phyloP scores from a whole-genome alignment of 164 flowering plant species.

The Cinnamomum chago region DNA sequence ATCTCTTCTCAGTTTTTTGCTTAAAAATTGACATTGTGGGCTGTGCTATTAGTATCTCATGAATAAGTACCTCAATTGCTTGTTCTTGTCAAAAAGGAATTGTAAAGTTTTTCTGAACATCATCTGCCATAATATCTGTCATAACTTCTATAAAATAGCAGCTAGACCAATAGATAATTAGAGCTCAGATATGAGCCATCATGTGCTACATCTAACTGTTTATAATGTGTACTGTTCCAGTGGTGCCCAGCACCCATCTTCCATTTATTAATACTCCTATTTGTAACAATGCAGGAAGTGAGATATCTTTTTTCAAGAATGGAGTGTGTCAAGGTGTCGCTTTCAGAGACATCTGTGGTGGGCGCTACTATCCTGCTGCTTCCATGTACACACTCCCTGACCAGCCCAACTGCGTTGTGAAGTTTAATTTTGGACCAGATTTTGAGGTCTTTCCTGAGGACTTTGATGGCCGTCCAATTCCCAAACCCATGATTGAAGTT shows the following conservation, averaged over 20 bases:
- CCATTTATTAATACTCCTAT: not conserved
- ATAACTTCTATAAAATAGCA: no score
- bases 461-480: constrained; percentile 62
- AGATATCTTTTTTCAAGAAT: constrained; percentile 86
- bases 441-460: constrained; percentile 77
- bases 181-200: not conserved
- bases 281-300: constrained; percentile 64
- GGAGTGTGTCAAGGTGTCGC: constrained; percentile 93
- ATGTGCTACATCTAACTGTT: not conserved
- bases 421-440: constrained; percentile 96
- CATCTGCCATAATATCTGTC: no score
- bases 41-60: no score
- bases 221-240: not conserved
- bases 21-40: no score
- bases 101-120: no score
- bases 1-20: no score
- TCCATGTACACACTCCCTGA: constrained; percentile 94
- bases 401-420: constrained; percentile 82
- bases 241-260: not conserved
- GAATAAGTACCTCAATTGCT: no score
- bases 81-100: no score
- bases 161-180: not conserved
- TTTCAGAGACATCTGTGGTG: constrained; percentile 75
- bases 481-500: constrained; percentile 83
- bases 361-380: constrained; percentile 92